These are phyloP conservation scores for Penicillium flavigenum DNA, from an alignment of 495 filamentous ascomycete genomes.

Conservation along the genomic window DNA sequence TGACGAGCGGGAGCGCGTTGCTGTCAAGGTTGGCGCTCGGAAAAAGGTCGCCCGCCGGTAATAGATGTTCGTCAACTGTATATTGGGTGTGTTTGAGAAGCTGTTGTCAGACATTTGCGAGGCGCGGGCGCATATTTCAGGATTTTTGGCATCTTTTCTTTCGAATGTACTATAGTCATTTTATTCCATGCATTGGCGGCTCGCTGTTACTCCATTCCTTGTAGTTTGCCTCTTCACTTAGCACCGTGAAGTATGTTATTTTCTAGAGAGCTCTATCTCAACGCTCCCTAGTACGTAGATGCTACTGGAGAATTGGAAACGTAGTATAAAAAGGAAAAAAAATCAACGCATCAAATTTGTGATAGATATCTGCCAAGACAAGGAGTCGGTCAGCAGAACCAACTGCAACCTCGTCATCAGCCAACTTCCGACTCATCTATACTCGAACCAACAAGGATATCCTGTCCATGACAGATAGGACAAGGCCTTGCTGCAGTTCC, in stretches of 20 bases:
- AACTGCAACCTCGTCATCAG: background rate
- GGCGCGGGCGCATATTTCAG: slow-evolving; percentile 40
- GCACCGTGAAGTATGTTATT: background rate
- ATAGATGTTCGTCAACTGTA: slow-evolving; percentile 23
- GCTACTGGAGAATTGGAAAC: background rate
- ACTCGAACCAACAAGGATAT: background rate
- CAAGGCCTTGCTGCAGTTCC: background rate
- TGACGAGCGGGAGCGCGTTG: slow-evolving; percentile 43
- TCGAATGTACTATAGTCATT: slow-evolving; percentile 44
- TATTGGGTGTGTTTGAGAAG: slow-evolving; percentile 31
- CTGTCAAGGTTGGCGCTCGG: slow-evolving; percentile 34
- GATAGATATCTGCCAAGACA: background rate
- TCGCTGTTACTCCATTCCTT: slow-evolving; percentile 18
- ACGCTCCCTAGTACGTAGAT: background rate
- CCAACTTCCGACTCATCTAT: background rate
- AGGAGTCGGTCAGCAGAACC: background rate
- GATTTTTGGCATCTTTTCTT: slow-evolving; percentile 34
- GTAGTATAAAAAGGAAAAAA: background rate
- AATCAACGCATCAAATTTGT: background rate
- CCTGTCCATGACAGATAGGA: background rate
- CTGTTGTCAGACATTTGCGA: slow-evolving; percentile 35
- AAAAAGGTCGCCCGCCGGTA: slow-evolving; percentile 32
- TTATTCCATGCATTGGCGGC: slow-evolving; percentile 32
- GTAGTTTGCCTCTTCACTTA: background rate
- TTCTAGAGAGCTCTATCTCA: background rate